These are phyloP conservation scores for Crepidotus variabilis DNA, from an alignment of 768 basidiomycete species.

Conservation along the genomic window DNA sequence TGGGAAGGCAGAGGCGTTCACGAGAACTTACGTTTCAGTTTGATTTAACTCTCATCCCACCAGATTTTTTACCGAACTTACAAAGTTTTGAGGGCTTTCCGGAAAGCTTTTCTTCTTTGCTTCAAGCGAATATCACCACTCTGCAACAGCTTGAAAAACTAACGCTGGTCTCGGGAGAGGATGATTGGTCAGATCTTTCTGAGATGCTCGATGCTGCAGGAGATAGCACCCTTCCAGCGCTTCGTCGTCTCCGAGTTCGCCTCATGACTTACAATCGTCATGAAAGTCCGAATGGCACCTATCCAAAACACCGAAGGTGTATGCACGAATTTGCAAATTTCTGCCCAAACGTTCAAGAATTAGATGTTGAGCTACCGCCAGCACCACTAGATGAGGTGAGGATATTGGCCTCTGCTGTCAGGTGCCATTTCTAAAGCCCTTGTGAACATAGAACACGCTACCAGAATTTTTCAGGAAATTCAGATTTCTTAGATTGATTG, in stretches of 20 bases:
- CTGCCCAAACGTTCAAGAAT: background rate
- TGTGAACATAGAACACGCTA: background rate
- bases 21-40: constrained; percentile 14
- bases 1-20: background rate
- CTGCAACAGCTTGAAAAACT: background rate
- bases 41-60: constrained; percentile 1
- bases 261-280: no score
- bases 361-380: background rate
- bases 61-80: constrained; percentile 9
- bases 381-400: background rate
- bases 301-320: background rate
- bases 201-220: background rate
- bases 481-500: background rate
- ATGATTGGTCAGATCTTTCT: background rate
- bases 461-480: background rate
- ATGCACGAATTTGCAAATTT: background rate
- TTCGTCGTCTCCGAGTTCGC: no score
- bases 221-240: no score
- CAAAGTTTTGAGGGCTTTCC: constrained; percentile 17
- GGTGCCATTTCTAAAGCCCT: background rate
- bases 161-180: background rate
- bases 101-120: constrained; percentile 10
- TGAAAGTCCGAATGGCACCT: no score
- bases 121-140: background rate
- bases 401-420: background rate